Conservation (phyloP, 164 flowering plant species). For the Macadamia integrifolia region DNA sequence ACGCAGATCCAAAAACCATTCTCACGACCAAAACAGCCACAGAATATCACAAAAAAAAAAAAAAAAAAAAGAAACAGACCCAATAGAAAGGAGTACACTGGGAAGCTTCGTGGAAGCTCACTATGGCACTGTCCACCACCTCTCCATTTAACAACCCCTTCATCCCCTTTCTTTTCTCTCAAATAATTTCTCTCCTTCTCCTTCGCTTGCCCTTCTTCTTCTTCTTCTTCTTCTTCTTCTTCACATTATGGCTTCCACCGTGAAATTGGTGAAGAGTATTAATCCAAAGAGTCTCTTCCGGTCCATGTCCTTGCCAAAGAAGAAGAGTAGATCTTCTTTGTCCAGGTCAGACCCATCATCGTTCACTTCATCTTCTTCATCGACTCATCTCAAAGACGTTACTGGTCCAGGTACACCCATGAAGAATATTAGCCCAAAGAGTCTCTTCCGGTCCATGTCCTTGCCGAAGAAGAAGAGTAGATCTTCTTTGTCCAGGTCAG, state of each 20-base stretch:
- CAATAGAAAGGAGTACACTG: no score
- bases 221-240: conserved; percentile 5
- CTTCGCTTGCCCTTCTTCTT: conserved; percentile 12
- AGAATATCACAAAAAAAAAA: no score
- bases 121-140: conserved; percentile 19
- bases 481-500: conserved; percentile 40
- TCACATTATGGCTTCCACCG: conserved; percentile 7
- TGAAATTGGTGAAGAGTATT: conserved; percentile 13
- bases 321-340: conserved; percentile 30
- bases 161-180: background rate
- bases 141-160: conserved; percentile 31
- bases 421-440: no score
- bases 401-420: conserved; percentile 30
- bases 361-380: conserved; percentile 33
- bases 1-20: no score
- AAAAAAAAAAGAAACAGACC: no score
- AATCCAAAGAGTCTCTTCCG: conserved; percentile 2
- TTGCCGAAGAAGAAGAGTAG: conserved; percentile 18
- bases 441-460: conserved; percentile 13
- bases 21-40: no score
- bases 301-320: conserved; percentile 8
- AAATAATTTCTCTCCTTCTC: background rate
- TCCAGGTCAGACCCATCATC: conserved; percentile 43
- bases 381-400: conserved; percentile 12
- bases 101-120: conserved; percentile 67